Percentiles rank a stretch among this genome's conserved stretches.
phyloP scores from a whole-genome alignment of 441 rosid genomes.

The Euphorbia neoarborescens region DNA sequence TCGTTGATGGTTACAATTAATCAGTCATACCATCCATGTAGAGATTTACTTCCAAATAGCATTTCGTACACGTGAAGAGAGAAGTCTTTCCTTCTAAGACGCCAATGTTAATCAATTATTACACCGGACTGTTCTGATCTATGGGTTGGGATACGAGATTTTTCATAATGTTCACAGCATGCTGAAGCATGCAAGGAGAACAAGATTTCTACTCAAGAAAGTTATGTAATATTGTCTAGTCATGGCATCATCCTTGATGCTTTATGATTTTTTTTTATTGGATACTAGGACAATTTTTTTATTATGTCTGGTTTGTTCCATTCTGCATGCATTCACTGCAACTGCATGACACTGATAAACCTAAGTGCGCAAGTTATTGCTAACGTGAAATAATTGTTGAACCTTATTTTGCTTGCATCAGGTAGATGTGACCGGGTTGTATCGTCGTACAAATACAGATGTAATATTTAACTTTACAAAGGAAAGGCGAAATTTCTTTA shows the following conservation, averaged over 20 bases:
- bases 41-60: background rate
- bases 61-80: background rate
- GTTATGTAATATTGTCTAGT: background rate
- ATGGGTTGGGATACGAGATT: background rate
- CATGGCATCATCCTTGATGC: background rate
- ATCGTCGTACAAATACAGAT: background rate
- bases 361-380: background rate
- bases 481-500: background rate
- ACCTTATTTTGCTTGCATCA: conserved; percentile 4
- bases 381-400: conserved; percentile 5
- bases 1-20: background rate
- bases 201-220: background rate
- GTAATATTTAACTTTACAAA: background rate
- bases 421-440: background rate
- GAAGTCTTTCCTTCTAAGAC: background rate
- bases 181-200: background rate
- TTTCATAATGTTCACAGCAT: background rate
- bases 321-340: background rate
- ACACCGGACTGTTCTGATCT: background rate
- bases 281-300: background rate
- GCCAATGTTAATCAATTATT: background rate
- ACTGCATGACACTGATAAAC: background rate
- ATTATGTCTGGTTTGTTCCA: background rate
- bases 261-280: conserved; percentile 6
- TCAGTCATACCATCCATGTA: background rate